phyloP scores from a whole-genome alignment of 2,329 filamentous ascomycete genomes.

The Colletotrichum godetiae region DNA sequence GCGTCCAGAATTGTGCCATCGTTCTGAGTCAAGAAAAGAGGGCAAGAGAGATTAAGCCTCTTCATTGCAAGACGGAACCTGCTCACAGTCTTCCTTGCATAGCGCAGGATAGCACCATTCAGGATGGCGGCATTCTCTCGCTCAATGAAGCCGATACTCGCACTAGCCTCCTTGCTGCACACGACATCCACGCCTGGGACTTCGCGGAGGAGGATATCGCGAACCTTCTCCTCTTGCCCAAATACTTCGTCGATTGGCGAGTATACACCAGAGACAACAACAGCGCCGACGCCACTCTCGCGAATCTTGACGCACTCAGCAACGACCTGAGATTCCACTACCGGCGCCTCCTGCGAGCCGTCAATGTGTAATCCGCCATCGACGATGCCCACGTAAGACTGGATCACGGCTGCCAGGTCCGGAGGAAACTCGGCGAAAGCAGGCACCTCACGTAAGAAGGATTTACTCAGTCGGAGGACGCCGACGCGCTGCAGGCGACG shows the following conservation, averaged over 20 bases:
- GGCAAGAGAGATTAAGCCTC: conserved; percentile 61
- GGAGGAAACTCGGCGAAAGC: conserved; percentile 65
- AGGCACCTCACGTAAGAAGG: conserved; percentile 61
- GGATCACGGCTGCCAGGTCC: conserved; percentile 58
- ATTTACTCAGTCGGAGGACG: conserved; percentile 64
- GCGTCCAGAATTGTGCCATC: conserved; percentile 70
- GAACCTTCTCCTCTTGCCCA: conserved; percentile 61
- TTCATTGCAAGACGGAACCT: conserved; percentile 65
- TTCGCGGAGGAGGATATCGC: conserved; percentile 52
- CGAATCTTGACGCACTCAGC: conserved; percentile 52
- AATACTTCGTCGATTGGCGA: conserved; percentile 60
- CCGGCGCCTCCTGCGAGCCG: conserved; percentile 56
- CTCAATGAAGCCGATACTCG: conserved; percentile 64
- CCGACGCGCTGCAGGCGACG: conserved; percentile 61
- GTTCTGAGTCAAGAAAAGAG: conserved; percentile 72
- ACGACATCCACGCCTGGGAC: conserved; percentile 58
- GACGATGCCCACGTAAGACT: conserved; percentile 57
- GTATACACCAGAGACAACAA: conserved; percentile 63
- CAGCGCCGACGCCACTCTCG: conserved; percentile 55
- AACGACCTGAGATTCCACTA: conserved; percentile 40
- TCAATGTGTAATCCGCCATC: conserved; percentile 65
- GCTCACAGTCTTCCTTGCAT: conserved; percentile 56
- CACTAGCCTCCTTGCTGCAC: conserved; percentile 63
- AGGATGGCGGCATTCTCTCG: conserved; percentile 74
- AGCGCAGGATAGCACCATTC: conserved; percentile 68